These are phyloP conservation scores for Cryphonectria radicalis DNA, from an alignment of 2,329 filamentous ascomycete genomes.

Conservation along the genomic window DNA sequence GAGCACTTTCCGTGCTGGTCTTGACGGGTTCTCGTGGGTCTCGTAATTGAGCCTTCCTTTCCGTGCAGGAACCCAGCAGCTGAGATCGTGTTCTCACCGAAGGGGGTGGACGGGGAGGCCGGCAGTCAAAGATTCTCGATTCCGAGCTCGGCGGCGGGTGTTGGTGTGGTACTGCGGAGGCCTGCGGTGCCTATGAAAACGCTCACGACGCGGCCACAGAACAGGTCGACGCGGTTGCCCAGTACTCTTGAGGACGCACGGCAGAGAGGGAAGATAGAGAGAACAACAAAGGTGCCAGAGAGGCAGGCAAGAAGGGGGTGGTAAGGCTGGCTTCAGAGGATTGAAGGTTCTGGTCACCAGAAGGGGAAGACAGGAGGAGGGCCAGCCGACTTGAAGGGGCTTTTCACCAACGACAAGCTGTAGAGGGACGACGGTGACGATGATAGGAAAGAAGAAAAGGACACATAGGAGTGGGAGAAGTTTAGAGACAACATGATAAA, in stretches of 20 bases:
- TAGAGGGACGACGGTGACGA: not conserved
- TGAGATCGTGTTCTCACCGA: not conserved
- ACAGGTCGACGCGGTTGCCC: not conserved
- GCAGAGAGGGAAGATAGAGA: not conserved
- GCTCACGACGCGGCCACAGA: not conserved
- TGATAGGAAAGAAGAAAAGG: not conserved
- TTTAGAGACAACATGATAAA: constrained; percentile 24
- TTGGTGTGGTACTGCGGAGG: constrained; percentile 20
- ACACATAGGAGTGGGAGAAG: constrained; percentile 4
- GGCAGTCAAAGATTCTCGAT: too few relatives aligned
- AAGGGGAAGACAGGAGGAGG: constrained; percentile 13
- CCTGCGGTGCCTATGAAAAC: constrained; percentile 1
- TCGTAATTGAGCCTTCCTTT: not conserved
- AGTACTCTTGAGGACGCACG: not conserved
- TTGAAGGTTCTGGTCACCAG: constrained; percentile 20
- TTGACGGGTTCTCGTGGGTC: not conserved
- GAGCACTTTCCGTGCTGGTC: constrained; percentile 2
- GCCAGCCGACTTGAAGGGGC: constrained; percentile 10
- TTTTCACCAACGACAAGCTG: constrained; percentile 2
- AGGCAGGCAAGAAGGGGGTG: constrained; percentile 11
- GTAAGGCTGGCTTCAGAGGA: constrained; percentile 3
- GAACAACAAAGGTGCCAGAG: constrained; percentile 10
- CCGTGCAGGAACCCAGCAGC: not conserved
- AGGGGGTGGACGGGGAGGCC: not conserved
- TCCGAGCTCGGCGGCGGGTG: constrained; percentile 1